Evolutionary conservation across 2,329 filamentous ascomycete genomes (phyloP), one percentile per base, ranked within the genome.

Genomic region (Neofusicoccum cordaticola): DNA sequence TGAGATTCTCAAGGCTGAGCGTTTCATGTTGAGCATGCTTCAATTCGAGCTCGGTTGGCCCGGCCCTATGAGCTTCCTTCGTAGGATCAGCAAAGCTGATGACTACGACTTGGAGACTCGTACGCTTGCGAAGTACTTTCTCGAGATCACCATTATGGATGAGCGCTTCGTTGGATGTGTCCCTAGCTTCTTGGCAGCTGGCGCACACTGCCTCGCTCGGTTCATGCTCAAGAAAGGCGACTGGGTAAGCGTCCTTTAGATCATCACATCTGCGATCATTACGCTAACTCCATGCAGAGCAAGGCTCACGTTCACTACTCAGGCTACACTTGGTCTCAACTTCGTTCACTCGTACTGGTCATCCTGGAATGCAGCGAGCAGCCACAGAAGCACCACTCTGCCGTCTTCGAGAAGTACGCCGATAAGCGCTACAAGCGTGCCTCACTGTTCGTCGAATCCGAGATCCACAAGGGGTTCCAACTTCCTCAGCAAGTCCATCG

Each of bases 1-100:
- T 65, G 95, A 98, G 80, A 94, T 99, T 65, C 85, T 98, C 69
- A 97, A 98, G 81, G 95, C 95, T 0, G 95, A 99, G 80, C 89
- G 93, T 12, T 98, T 97, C 82, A 99, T 99, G 93, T 86, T 99
- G 60, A 96, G 88, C 78, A 96, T 97, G 90, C 87, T 99, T 62
- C 86, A 92, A 71, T 99, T 97, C 74, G 93, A 97, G 79, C 86
- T 99, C 62, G 95, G 95, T 61, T 98, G 92, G 90, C 95, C 95
- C n/a, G 95, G 95, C 48, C 95, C 95, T 1, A 97, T 99, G 94
- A 97, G 93, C 81, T 99, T 99, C 80, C 84, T 99, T 67, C 88
- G 95, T 66, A 89, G 94, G 64, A 95, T 98, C 78, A 98, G 94
- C 88, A 98, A 98, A 82, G 95, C 95, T 13, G 95, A 99, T 75